phyloP scores from a whole-genome alignment of 2,329 filamentous ascomycete species.

The Hymenotorrendiella dingleyae region DNA sequence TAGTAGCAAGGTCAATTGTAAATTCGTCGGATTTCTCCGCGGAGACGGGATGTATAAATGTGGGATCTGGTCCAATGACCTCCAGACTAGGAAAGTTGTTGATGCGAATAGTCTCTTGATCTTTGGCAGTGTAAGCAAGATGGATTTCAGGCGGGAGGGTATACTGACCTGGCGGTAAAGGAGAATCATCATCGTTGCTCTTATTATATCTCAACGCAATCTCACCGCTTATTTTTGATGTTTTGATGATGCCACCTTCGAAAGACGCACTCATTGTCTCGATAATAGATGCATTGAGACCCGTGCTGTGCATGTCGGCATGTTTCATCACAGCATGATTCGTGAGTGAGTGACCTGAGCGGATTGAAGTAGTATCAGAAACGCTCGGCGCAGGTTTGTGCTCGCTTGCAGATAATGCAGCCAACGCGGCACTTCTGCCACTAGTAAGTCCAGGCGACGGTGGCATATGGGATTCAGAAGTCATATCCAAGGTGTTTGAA shows the following conservation, averaged over 20 bases:
- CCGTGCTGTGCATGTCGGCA: conserved; percentile 71
- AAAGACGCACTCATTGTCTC: conserved; percentile 87
- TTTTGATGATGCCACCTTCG: conserved; percentile 64
- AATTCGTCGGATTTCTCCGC: conserved; percentile 72
- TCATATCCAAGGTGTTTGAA: conserved; percentile 17
- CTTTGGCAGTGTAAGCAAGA: conserved; percentile 5
- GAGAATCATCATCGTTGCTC: conserved; percentile 24
- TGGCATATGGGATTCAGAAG: conserved; percentile 18
- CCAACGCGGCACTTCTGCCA: conserved; percentile 42
- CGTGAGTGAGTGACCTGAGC: conserved; percentile 76
- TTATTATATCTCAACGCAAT: conserved; percentile 79
- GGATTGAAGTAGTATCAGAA: conserved; percentile 86
- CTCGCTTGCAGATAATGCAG: conserved; percentile 57
- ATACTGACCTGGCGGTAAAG: conserved; percentile 43
- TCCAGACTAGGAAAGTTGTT: conserved; percentile 87
- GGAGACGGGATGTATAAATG: conserved; percentile 69
- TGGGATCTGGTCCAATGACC: conserved; percentile 87
- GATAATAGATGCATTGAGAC: conserved; percentile 82
- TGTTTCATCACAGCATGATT: conserved; percentile 67
- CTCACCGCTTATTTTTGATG: conserved; percentile 75
- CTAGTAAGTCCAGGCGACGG: conserved; percentile 30
- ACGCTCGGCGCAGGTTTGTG: conserved; percentile 42
- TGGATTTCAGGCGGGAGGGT: conserved; percentile 5
- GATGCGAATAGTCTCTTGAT: conserved; percentile 16
- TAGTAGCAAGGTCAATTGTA: conserved; percentile 63